A percentile compares a stretch with the other conserved stretches of the same genome.
Evolutionary conservation across 2,329 filamentous ascomycete genomes (phyloP).

Genomic region (Davidsoniella neocaledoniae): DNA sequence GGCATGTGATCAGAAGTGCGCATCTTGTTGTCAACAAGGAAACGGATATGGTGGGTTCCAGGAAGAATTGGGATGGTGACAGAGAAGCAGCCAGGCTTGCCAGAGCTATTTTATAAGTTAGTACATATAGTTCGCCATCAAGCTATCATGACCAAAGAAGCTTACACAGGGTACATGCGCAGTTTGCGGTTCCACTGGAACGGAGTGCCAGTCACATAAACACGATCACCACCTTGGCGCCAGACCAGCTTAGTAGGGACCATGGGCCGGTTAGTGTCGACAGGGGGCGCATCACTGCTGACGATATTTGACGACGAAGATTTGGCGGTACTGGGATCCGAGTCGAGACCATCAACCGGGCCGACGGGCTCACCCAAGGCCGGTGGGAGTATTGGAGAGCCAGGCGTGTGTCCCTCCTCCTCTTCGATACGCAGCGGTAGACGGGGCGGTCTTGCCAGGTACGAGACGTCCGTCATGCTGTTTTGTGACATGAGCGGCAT

Average conservation of each 20-base stretch:
- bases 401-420: slow-evolving; percentile 75
- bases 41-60: slow-evolving; percentile 92
- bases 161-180: slow-evolving; percentile 69
- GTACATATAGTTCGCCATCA: neutral
- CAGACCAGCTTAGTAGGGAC: slow-evolving; percentile 79
- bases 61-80: slow-evolving; percentile 70
- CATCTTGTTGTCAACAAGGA: slow-evolving; percentile 90
- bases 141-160: slow-evolving; percentile 16
- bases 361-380: slow-evolving; percentile 24
- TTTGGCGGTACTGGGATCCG: slow-evolving; percentile 35
- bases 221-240: slow-evolving; percentile 65
- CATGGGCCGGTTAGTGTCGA: slow-evolving; percentile 51
- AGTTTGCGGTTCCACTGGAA: slow-evolving; percentile 96
- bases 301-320: slow-evolving; percentile 48
- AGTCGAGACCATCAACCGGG: slow-evolving; percentile 28
- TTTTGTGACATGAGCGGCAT: slow-evolving; percentile 29
- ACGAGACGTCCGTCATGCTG: slow-evolving; percentile 47
- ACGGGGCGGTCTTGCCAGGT: slow-evolving; percentile 59
- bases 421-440: slow-evolving; percentile 75
- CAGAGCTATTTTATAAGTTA: slow-evolving; percentile 26
- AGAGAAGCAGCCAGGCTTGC: slow-evolving; percentile 48
- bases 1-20: slow-evolving; percentile 71
- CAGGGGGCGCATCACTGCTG: slow-evolving; percentile 59
- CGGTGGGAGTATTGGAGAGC: slow-evolving; percentile 71
- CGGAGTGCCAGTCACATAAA: slow-evolving; percentile 95